Conservation (phyloP, 2,329 filamentous ascomycete genomes). For the Fusarium brevicatenulatum region DNA sequence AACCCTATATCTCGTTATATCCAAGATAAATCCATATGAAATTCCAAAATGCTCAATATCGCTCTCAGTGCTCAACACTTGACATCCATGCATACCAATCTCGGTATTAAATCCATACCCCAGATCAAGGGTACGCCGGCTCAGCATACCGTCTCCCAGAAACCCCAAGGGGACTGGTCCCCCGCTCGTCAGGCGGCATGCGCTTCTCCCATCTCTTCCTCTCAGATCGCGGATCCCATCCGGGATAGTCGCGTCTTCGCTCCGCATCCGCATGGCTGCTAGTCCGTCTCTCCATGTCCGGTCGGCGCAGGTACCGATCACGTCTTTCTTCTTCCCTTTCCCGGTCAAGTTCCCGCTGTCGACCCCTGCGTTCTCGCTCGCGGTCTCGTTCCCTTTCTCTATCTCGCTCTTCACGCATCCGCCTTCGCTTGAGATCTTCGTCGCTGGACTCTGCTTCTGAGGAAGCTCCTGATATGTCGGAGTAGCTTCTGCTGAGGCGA, state of each 20-base stretch:
- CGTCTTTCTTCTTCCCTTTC: constrained; percentile 52
- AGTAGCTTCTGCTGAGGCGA: constrained; percentile 54
- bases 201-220: constrained; percentile 51
- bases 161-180: constrained; percentile 48
- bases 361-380: constrained; percentile 48
- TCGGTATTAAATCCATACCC: neutral
- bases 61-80: neutral
- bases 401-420: constrained; percentile 43
- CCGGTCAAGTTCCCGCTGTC: constrained; percentile 53
- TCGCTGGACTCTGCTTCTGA: constrained; percentile 50
- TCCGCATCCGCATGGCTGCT: constrained; percentile 63
- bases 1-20: constrained; percentile 8
- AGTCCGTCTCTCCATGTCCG: constrained; percentile 55
- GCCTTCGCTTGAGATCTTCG: constrained; percentile 45
- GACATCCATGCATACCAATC: neutral
- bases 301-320: constrained; percentile 52
- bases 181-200: constrained; percentile 46
- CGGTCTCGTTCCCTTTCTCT: constrained; percentile 44
- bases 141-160: constrained; percentile 54
- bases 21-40: neutral
- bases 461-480: constrained; percentile 52
- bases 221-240: constrained; percentile 50
- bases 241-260: constrained; percentile 50
- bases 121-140: constrained; percentile 45
- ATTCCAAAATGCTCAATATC: constrained; percentile 8